Evolutionary conservation across 2,329 filamentous ascomycete genomes (phyloP).

Genomic region (Madurella fahalii): DNA sequence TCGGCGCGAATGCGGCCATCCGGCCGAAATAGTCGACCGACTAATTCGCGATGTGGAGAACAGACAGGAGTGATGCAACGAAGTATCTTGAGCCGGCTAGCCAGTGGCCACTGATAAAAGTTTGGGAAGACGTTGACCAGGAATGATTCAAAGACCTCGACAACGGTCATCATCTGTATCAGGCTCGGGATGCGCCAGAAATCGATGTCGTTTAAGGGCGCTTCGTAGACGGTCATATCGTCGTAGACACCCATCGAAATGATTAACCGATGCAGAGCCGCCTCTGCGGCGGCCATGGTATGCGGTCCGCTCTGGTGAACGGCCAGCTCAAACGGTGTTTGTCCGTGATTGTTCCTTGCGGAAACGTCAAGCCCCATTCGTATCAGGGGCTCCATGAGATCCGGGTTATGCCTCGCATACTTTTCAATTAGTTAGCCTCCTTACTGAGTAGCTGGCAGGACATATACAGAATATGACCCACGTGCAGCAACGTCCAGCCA

Average conservation of each 20-base stretch:
- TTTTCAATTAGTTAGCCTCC: background rate
- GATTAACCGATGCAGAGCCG: background rate
- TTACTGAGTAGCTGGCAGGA: too few species aligned
- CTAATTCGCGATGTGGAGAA: too few species aligned
- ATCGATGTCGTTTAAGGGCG: too few species aligned
- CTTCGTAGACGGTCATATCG: background rate
- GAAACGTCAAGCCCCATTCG: background rate
- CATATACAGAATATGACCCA: background rate
- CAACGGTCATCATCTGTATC: background rate
- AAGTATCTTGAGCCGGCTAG: too few species aligned
- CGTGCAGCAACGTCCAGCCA: background rate
- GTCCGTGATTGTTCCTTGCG: too few species aligned
- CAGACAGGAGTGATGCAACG: too few species aligned
- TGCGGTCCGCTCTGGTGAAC: too few species aligned
- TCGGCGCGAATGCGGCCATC: too few species aligned
- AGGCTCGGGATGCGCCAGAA: too few species aligned
- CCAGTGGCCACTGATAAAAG: conserved; percentile 6
- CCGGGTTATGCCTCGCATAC: background rate
- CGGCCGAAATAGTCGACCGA: too few species aligned
- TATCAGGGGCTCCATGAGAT: background rate
- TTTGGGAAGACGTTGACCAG: background rate
- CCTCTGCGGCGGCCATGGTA: background rate
- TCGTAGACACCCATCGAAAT: background rate
- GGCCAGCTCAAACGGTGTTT: too few species aligned
- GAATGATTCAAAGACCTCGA: background rate